Base-by-base conservation (phyloP, 805 yeast species). In the Tetrapisispora pingtungensis region DNA sequence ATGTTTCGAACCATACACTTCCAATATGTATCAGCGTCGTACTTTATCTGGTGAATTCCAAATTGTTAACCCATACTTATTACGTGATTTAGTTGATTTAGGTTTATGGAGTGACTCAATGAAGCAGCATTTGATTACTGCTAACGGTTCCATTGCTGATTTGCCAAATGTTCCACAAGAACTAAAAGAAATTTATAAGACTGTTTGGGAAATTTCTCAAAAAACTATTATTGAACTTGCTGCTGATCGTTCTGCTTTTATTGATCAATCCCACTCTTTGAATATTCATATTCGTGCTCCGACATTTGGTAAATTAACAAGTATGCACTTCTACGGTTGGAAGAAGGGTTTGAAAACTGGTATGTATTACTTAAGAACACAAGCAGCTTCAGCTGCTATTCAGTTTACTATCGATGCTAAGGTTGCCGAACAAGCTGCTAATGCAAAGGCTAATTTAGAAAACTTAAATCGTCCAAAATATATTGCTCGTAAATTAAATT, bases 281-380 rank as follows among this genome's bases (percentile, higher is more conserved):
- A 93, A 90, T 65, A 79, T 93, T 51, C 89, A 86, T 69, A 73
- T 93, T 65, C 78, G 76, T 62, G 81, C 80, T 49, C 97, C 97
- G 48, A 88, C 97, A 2, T 84, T 87, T 90, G 95, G 96, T 57
- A 93, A 93, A 66, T 75, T 93, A 61, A 93, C 97, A 6, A 80
- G 93, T 52, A 93, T 93, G 97, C 98, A 93, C 66, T 93, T 93
- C 73, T 90, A 93, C 62, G 97, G 96, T 40, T 93, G 98, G 98
- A 84, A 85, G 72, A 87, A 84, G 72, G 98, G 98, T 49, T 76
- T 93, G 63, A 93, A 93, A 75, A 93, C 98, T 5, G 98, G 98
- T 59, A 90, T 93, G 94, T 93, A 93, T 73, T 93, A 93, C 68
- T 72, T 93, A 65, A 81, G 97, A 68, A 90, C 97, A 10, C 95